phyloP scores from a whole-genome alignment of 2,329 filamentous ascomycete genomes.

The Sphaerulina vaccinii region DNA sequence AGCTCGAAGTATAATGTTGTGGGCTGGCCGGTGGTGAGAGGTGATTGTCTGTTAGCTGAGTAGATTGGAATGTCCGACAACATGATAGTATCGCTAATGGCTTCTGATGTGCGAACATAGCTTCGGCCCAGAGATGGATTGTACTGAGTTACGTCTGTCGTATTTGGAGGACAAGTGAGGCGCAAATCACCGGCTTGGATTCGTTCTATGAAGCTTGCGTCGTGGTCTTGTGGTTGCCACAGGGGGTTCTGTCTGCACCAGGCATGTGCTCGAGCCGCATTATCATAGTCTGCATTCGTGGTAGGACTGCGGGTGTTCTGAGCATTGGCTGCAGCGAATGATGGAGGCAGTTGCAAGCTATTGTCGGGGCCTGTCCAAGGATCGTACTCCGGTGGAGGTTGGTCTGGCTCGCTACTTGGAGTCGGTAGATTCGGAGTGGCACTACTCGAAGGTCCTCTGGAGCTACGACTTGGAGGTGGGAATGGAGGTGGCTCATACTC shows the following conservation, averaged over 20 bases:
- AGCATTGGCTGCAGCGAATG: slow-evolving; percentile 45
- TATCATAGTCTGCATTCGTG: slow-evolving; percentile 65
- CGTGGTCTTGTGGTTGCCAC: slow-evolving; percentile 48
- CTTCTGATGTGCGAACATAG: slow-evolving; percentile 33
- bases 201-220: slow-evolving; percentile 43
- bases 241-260: slow-evolving; percentile 67
- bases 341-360: slow-evolving; percentile 71
- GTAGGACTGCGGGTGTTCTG: slow-evolving; percentile 63
- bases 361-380: slow-evolving; percentile 74
- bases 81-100: slow-evolving; percentile 61
- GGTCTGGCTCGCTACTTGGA: slow-evolving; percentile 19
- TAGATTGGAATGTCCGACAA: slow-evolving; percentile 70
- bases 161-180: slow-evolving; percentile 46
- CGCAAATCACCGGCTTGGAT: slow-evolving; percentile 52
- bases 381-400: slow-evolving; percentile 59
- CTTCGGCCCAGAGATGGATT: slow-evolving; percentile 54
- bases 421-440: slow-evolving; percentile 18
- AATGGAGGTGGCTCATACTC: slow-evolving; percentile 35
- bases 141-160: slow-evolving; percentile 45
- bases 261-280: slow-evolving; percentile 62
- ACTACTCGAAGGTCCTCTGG: slow-evolving; percentile 15
- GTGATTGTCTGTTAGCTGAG: slow-evolving; percentile 57
- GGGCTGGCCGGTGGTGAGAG: slow-evolving; percentile 49
- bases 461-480: slow-evolving; percentile 30
- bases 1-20: slow-evolving; percentile 73